Conservation (phyloP, 2,329 filamentous ascomycete species). For the Aspergillus candidus region DNA sequence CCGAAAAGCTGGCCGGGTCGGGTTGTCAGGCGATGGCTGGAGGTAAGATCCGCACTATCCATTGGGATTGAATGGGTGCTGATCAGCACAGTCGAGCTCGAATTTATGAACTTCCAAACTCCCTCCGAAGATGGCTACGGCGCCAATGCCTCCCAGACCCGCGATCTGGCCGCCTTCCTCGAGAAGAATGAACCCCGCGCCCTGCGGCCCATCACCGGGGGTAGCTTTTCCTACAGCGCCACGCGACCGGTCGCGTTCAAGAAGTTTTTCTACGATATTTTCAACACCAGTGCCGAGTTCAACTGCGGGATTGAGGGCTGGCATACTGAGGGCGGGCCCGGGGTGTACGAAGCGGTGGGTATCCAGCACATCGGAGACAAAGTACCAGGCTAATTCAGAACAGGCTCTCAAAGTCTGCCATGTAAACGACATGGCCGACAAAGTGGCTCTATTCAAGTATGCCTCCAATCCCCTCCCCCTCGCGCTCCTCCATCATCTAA, state of each 20-base stretch:
- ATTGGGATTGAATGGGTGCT: neutral
- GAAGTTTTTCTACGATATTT: constrained; percentile 82
- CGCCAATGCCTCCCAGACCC: constrained; percentile 72
- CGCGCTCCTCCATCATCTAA: constrained; percentile 1
- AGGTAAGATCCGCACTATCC: constrained; percentile 49
- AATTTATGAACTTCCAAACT: constrained; percentile 53
- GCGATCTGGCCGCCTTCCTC: constrained; percentile 67
- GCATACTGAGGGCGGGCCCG: constrained; percentile 88
- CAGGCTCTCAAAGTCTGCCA: constrained; percentile 77
- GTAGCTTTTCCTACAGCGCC: constrained; percentile 90
- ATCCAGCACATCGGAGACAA: neutral
- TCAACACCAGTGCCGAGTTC: constrained; percentile 70
- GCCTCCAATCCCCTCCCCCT: constrained; percentile 10
- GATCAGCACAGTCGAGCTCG: constrained; percentile 66
- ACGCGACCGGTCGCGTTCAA: constrained; percentile 80
- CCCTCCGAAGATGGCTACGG: constrained; percentile 23
- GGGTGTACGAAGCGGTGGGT: constrained; percentile 79
- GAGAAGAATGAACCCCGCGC: constrained; percentile 62
- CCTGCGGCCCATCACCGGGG: constrained; percentile 75
- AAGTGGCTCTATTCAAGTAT: constrained; percentile 80
- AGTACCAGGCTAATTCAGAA: neutral
- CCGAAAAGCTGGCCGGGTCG: constrained; percentile 58
- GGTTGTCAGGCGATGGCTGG: constrained; percentile 81
- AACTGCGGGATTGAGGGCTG: constrained; percentile 78
- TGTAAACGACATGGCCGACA: constrained; percentile 80